Conservation (phyloP, 2,329 filamentous ascomycete genomes). For the Claviceps africana region DNA sequence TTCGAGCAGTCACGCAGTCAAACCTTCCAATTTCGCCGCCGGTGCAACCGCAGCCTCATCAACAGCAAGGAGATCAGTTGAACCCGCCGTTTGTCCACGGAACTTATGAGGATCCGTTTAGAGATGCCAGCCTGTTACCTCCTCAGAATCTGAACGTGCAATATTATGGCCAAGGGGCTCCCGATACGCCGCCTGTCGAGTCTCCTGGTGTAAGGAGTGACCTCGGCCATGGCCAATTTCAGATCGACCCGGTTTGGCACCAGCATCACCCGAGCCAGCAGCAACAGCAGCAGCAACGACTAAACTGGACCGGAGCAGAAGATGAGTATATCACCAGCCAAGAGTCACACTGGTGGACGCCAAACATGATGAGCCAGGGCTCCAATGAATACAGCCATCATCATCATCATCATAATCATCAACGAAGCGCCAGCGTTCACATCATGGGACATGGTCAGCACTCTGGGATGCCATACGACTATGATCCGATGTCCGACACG, state of each 20-base stretch:
- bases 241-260: slow-evolving; percentile 8
- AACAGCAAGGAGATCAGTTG: slow-evolving; percentile 12
- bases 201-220: slow-evolving; percentile 24
- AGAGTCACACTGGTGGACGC: slow-evolving; percentile 19
- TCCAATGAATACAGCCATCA: slow-evolving; percentile 7
- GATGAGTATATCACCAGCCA: slow-evolving; percentile 14
- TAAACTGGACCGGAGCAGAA: slow-evolving; percentile 13
- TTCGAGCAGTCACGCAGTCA: slow-evolving; percentile 8
- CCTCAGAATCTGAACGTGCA: slow-evolving; percentile 13
- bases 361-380: slow-evolving; percentile 16
- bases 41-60: slow-evolving; percentile 7
- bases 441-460: slow-evolving; percentile 28
- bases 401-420: not conserved
- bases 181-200: slow-evolving; percentile 25
- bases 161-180: slow-evolving; percentile 19
- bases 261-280: slow-evolving; percentile 13
- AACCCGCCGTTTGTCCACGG: slow-evolving; percentile 20
- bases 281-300: slow-evolving; percentile 11
- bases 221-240: slow-evolving; percentile 14
- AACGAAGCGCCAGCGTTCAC: slow-evolving; percentile 22
- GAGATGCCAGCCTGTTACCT: slow-evolving; percentile 14
- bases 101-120: slow-evolving; percentile 25
- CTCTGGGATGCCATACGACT: slow-evolving; percentile 26
- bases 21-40: slow-evolving; percentile 12
- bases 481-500: slow-evolving; percentile 18